These are phyloP conservation scores for Xylariaceae sp. DNA, from an alignment of 2,329 filamentous ascomycete species.

Conservation along the genomic window DNA sequence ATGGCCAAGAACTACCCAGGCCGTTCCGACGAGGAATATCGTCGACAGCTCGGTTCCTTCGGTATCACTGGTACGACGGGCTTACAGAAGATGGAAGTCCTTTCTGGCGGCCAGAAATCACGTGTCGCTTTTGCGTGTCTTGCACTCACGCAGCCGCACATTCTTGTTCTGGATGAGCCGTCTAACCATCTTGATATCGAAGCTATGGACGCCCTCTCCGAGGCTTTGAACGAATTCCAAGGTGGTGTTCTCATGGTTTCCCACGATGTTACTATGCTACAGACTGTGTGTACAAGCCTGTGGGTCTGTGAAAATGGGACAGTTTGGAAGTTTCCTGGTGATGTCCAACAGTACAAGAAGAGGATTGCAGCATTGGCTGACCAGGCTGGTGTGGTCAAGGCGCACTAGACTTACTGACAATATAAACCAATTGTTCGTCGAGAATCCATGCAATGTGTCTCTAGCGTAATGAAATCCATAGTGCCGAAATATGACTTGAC, in stretches of 20 bases:
- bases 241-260: slow-evolving; percentile 98
- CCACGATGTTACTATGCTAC: slow-evolving; percentile 98
- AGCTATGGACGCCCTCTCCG: slow-evolving; percentile 92
- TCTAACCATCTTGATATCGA: slow-evolving; percentile 99
- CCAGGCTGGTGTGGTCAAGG: slow-evolving; percentile 78
- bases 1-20: slow-evolving; percentile 93
- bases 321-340: slow-evolving; percentile 93
- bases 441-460: too few species aligned
- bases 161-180: slow-evolving; percentile 95
- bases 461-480: too few species aligned
- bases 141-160: slow-evolving; percentile 90
- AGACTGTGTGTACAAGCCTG: slow-evolving; percentile 88
- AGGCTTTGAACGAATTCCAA: slow-evolving; percentile 81
- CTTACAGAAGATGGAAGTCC: slow-evolving; percentile 88
- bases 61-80: slow-evolving; percentile 92
- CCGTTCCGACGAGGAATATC: slow-evolving; percentile 93
- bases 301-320: slow-evolving; percentile 96
- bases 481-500: too few species aligned
- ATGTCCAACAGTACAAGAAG: slow-evolving; percentile 97
- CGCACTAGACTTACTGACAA: slow-evolving; percentile 42
- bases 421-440: too few species aligned
- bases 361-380: slow-evolving; percentile 87
- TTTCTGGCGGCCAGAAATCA: slow-evolving; percentile 97
- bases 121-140: slow-evolving; percentile 98
- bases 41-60: slow-evolving; percentile 87